Evolutionary conservation across 2,329 filamentous ascomycete species (phyloP), one percentile per base, ranked within the genome.

Genomic region (Ophiostoma fasciatum): DNA sequence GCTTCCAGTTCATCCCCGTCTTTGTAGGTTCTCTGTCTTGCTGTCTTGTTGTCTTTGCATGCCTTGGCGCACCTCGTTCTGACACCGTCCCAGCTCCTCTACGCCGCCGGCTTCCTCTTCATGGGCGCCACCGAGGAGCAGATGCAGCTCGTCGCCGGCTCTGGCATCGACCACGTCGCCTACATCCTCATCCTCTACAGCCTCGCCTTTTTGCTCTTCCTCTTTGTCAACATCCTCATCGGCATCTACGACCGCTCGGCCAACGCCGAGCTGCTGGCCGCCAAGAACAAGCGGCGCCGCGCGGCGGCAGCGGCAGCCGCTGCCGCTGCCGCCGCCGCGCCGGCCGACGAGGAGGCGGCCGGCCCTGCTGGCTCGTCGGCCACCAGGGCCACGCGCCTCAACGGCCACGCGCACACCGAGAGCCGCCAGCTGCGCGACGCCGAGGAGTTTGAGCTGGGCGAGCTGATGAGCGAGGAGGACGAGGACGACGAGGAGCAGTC

Each of bases 81-180:
- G n/a, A n/a, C n/a, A n/a, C n/a, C n/a, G n/a, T 23, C 9, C 10
- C 41, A 92, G 85, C 68, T 96, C 28, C 71, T 98, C 20, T 93
- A 82, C 50, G 85, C 87, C 6, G 81, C 87, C 4, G 90, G 90
- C 2, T 94, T 96, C 60, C 68, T 98, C 28, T 98, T 98, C 62
- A 93, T 96, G 85, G 82, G 84, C 22, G 88, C 90, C 13, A 96
- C 85, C 1, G 90, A 96, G 55, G 87, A 98, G 60, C 90, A 96
- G 58, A 94, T 96, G 82, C 51, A 65, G 17, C 63, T 94, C 2
- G 64, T 96, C 5, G 68, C 73, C 28, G 63, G 72, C 27, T 79
- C 82, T 0, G 68, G 76, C 40, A 76, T 96, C 49, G 85, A 85
- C 19, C 84, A 92, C 51, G 82, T 96, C 28, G 79, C 87, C 5